phyloP scores from a whole-genome alignment of 257 asterid species.

The Solanum piurae region DNA sequence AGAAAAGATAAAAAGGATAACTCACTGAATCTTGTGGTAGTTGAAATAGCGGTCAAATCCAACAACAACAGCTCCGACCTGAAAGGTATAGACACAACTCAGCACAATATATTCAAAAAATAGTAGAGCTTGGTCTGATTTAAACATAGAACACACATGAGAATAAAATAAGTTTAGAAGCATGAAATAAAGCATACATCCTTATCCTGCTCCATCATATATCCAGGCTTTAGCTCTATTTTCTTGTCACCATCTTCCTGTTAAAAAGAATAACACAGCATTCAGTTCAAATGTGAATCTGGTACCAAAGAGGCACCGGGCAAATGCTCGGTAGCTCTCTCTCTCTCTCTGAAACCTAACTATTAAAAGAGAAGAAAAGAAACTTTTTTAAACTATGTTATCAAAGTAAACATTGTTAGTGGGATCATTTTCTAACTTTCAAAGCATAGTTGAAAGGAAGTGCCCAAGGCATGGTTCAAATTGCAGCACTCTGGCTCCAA shows the following conservation, averaged over 20 bases:
- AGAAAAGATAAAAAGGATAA: conserved; percentile 3
- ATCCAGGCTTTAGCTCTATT: conserved; percentile 93
- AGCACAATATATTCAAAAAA: not conserved
- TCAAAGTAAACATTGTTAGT: not conserved
- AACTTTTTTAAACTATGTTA: not conserved
- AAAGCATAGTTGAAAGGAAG: not conserved
- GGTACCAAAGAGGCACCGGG: not conserved
- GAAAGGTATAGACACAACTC: conserved; percentile 1
- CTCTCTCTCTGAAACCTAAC: not conserved
- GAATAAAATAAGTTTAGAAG: not conserved
- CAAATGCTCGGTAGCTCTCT: not conserved
- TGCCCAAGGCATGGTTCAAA: not conserved
- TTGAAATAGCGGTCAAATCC: conserved; percentile 98
- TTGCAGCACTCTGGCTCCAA: not conserved
- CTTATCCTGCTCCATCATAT: conserved; percentile 91
- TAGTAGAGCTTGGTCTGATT: not conserved
- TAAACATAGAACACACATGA: not conserved
- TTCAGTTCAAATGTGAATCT: not conserved
- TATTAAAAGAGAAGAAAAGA: not conserved
- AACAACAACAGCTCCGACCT: conserved; percentile 99
- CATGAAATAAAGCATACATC: conserved; percentile 31
- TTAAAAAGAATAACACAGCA: conserved; percentile 2
- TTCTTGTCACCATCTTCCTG: conserved; percentile 88
- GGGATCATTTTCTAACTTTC: not conserved
- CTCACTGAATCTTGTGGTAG: conserved; percentile 93